Evolutionary conservation across 805 yeast species (phyloP).

Genomic region (Suhomyces kilbournensis): DNA sequence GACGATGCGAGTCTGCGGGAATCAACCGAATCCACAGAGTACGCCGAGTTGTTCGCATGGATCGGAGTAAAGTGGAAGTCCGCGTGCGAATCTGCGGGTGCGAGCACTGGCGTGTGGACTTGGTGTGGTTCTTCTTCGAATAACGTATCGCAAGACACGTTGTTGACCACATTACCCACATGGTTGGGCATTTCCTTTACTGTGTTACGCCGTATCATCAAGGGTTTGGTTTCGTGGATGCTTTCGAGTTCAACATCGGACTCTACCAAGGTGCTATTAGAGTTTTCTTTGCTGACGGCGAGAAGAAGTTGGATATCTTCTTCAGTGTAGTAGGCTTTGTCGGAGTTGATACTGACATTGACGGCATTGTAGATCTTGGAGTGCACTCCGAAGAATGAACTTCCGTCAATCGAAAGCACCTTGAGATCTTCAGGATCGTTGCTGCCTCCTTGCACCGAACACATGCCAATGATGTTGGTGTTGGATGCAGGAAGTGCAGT

Average conservation of each 20-base stretch:
- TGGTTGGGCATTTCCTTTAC: conserved; percentile 13
- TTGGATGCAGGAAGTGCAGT: conserved; percentile 61
- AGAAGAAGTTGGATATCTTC: conserved; percentile 26
- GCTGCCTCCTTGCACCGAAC: conserved; percentile 25
- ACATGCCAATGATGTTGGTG: conserved; percentile 45
- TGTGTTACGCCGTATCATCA: conserved; percentile 6
- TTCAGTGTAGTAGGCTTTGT: conserved; percentile 27
- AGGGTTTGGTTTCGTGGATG: conserved; percentile 11
- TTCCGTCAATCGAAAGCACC: conserved; percentile 52
- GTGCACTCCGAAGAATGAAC: conserved; percentile 58
- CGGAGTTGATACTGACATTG: conserved; percentile 16
- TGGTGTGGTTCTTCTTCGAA: background rate
- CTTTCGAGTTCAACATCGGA: conserved; percentile 7
- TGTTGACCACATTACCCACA: conserved; percentile 2
- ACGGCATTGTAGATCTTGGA: conserved; percentile 35
- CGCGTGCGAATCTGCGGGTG: background rate
- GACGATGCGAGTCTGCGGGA: conserved; percentile 5
- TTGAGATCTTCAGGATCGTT: conserved; percentile 28
- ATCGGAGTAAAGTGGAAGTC: conserved; percentile 7
- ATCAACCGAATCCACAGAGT: conserved; percentile 13
- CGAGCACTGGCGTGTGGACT: background rate
- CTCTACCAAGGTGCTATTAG: conserved; percentile 18
- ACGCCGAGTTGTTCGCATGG: conserved; percentile 5
- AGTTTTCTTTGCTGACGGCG: conserved; percentile 9
- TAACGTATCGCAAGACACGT: conserved; percentile 1